Conservation (phyloP, 2,329 filamentous ascomycete genomes). For the Cryphonectria carpinicola region DNA sequence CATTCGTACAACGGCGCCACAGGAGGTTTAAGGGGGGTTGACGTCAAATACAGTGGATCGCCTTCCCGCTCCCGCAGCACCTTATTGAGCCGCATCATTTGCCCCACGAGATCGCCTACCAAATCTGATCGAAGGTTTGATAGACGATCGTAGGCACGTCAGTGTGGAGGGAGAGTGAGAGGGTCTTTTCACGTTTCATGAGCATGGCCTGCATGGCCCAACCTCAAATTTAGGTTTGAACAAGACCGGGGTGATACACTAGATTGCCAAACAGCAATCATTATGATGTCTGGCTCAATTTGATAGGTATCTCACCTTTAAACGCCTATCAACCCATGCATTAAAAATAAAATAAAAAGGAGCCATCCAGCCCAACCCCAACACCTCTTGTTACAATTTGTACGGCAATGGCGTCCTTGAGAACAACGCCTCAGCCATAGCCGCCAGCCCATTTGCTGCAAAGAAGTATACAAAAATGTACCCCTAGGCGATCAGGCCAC, state of each 20-base stretch:
- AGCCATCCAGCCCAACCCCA: slow-evolving; percentile 9
- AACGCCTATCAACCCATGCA: slow-evolving; percentile 26
- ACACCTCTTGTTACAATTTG: slow-evolving; percentile 9
- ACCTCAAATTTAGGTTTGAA: not conserved
- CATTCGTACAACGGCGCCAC: not conserved
- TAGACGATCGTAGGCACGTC: slow-evolving; percentile 17
- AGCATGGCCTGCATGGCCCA: not conserved
- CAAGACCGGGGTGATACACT: not conserved
- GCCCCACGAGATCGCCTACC: slow-evolving; percentile 17
- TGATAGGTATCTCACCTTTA: slow-evolving; percentile 26
- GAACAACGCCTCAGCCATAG: slow-evolving; percentile 20
- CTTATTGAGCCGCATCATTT: slow-evolving; percentile 15
- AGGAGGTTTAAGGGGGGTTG: slow-evolving; percentile 11
- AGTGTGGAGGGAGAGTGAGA: slow-evolving; percentile 4
- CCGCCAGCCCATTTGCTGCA: not conserved
- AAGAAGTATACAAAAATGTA: slow-evolving; percentile 1
- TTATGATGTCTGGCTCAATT: slow-evolving; percentile 5
- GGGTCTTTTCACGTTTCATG: not conserved
- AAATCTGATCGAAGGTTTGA: slow-evolving; percentile 15
- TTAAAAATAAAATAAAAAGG: not conserved
- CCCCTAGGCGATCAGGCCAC: slow-evolving; percentile 39
- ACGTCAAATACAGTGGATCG: slow-evolving; percentile 27
- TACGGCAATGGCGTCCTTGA: slow-evolving; percentile 1
- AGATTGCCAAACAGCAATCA: slow-evolving; percentile 12
- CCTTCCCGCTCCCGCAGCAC: slow-evolving; percentile 8